Conservation (phyloP, 495 filamentous ascomycete species). For the Parathielavia hyrcaniae region DNA sequence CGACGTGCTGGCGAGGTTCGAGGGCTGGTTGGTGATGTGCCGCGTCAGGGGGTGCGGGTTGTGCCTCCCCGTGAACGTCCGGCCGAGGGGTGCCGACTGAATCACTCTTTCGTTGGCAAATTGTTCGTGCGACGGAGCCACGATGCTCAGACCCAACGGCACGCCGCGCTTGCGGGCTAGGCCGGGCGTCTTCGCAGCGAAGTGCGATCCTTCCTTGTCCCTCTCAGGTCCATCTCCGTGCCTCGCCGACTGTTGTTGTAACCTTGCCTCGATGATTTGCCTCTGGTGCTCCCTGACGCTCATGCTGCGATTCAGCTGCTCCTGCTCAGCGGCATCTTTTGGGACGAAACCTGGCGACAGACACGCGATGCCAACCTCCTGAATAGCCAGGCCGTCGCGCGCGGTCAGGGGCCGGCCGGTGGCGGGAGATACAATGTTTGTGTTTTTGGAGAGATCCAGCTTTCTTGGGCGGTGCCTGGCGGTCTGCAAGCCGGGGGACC, state of each 20-base stretch:
- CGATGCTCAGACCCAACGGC: slow-evolving; percentile 86
- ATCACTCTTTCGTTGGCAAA: slow-evolving; percentile 95
- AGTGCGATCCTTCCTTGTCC: slow-evolving; percentile 49
- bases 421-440: slow-evolving; percentile 52
- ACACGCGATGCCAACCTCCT: slow-evolving; percentile 90
- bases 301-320: slow-evolving; percentile 89
- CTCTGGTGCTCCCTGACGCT: slow-evolving; percentile 91
- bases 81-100: slow-evolving; percentile 92
- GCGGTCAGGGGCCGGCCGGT: slow-evolving; percentile 72
- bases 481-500: slow-evolving; percentile 67
- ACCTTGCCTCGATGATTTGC: slow-evolving; percentile 85
- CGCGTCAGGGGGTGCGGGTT: slow-evolving; percentile 74
- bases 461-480: slow-evolving; percentile 79
- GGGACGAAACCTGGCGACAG: slow-evolving; percentile 93
- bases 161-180: slow-evolving; percentile 65
- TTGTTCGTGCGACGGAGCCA: slow-evolving; percentile 90
- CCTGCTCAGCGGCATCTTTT: slow-evolving; percentile 91
- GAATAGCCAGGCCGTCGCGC: slow-evolving; percentile 68
- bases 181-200: slow-evolving; percentile 59
- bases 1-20: slow-evolving; percentile 76
- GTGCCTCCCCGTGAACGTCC: slow-evolving; percentile 88
- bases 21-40: slow-evolving; percentile 77
- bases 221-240: slow-evolving; percentile 55
- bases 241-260: slow-evolving; percentile 79
- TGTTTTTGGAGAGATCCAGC: slow-evolving; percentile 79